A percentile compares a stretch with the other conserved stretches of the same genome.
Evolutionary conservation across 352 stramenopile species (phyloP).

Genomic region (Paralagenidium karlingii): DNA sequence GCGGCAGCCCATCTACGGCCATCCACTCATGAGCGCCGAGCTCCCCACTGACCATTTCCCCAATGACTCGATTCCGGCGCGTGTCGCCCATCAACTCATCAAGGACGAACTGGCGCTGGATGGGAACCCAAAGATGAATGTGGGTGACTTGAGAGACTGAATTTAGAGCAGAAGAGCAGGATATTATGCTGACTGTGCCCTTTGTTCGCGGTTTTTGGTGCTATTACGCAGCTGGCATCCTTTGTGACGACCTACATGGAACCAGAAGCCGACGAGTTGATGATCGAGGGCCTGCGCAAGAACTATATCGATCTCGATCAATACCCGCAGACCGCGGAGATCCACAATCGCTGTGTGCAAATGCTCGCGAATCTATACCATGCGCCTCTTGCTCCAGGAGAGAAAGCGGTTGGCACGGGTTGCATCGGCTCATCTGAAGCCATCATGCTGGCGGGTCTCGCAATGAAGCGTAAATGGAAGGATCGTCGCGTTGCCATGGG

Average conservation of each 20-base stretch:
- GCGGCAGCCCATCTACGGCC: conserved; percentile 70
- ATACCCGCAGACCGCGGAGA: conserved; percentile 87
- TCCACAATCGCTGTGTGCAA: conserved; percentile 88
- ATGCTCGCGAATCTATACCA: conserved; percentile 88
- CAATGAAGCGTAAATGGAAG: conserved; percentile 87
- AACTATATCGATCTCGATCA: conserved; percentile 91
- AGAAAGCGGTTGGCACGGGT: conserved; percentile 68
- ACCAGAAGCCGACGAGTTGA: conserved; percentile 82
- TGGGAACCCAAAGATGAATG: conserved; percentile 85
- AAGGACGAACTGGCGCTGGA: conserved; percentile 84
- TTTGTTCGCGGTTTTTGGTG: not conserved
- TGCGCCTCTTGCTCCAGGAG: conserved; percentile 36
- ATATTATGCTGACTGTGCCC: not conserved
- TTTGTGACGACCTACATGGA: conserved; percentile 92
- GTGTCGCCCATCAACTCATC: conserved; percentile 79
- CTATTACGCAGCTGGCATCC: conserved; percentile 42
- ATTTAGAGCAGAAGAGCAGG: too few species aligned
- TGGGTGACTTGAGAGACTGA: too few species aligned
- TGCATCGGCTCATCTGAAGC: conserved; percentile 89
- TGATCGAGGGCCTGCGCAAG: conserved; percentile 78
- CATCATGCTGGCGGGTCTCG: conserved; percentile 84
- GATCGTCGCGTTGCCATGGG: conserved; percentile 68
- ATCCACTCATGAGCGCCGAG: conserved; percentile 65
- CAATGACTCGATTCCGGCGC: conserved; percentile 46
- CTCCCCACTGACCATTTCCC: conserved; percentile 55